These are phyloP conservation scores for Veloboletus limbatus DNA, from an alignment of 1,284 basidiomycete species.

Conservation along the genomic window DNA sequence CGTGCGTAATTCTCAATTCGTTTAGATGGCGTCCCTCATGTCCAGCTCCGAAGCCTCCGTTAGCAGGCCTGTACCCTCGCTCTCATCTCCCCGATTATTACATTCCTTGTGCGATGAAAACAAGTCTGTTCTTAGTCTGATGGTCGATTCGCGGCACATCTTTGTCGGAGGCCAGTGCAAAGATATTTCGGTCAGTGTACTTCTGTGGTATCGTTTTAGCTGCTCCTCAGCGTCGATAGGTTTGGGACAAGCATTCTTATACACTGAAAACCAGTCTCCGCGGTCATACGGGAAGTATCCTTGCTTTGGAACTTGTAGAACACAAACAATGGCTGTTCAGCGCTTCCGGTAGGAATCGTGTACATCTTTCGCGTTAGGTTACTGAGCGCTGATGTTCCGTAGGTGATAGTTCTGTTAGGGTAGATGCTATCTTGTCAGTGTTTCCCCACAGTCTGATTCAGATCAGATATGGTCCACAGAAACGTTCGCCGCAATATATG, in stretches of 20 bases:
- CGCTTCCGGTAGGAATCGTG: conserved; percentile 58
- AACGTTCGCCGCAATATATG: conserved; percentile 68
- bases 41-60: conserved; percentile 48
- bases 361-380: conserved; percentile 3
- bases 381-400: conserved; percentile 11
- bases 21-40: conserved; percentile 10
- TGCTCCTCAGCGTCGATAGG: conserved; percentile 43
- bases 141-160: conserved; percentile 69
- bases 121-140: conserved; percentile 74
- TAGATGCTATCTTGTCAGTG: conserved; percentile 34
- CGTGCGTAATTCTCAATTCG: conserved; percentile 20
- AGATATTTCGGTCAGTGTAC: conserved; percentile 47
- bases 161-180: conserved; percentile 83
- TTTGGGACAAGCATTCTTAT: conserved; percentile 77
- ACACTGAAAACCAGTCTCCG: conserved; percentile 68
- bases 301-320: conserved; percentile 76
- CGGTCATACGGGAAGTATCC: conserved; percentile 85
- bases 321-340: conserved; percentile 85
- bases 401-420: conserved; percentile 86
- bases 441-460: conserved; percentile 6
- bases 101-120: conserved; percentile 70
- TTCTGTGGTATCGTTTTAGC: neutral
- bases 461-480: conserved; percentile 81
- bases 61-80: conserved; percentile 47
- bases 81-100: conserved; percentile 45